Percentiles rank a stretch among this genome's conserved stretches.
Evolutionary conservation across 73 alveolate species (phyloP).

Genomic region (Durusdinium trenchii): DNA sequence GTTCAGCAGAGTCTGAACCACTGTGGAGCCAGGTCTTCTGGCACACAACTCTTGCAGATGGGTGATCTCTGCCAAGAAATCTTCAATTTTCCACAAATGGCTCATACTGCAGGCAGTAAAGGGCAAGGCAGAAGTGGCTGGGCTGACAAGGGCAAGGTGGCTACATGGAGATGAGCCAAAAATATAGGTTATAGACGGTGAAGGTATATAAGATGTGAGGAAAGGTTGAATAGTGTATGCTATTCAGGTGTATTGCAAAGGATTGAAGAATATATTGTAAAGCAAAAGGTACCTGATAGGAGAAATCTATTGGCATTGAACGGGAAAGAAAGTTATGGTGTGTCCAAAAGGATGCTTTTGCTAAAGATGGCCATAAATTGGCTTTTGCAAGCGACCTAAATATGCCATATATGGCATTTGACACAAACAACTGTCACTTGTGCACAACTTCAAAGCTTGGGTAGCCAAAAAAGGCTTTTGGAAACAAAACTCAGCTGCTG

Average conservation of each 20-base stretch:
- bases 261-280: too few species aligned
- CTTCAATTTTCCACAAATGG: conserved; percentile 4
- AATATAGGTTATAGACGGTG: too few species aligned
- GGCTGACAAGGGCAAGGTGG: conserved; percentile 20
- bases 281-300: too few species aligned
- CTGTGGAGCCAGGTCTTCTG: not conserved
- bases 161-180: not conserved
- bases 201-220: not conserved
- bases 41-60: not conserved
- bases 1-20: not conserved
- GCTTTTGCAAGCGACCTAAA: not conserved
- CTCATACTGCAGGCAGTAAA: not conserved
- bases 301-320: not conserved
- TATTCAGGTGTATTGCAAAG: not conserved
- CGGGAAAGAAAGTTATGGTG: not conserved
- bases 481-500: not conserved
- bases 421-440: not conserved
- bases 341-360: conserved; percentile 11
- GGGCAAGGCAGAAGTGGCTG: too few species aligned
- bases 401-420: not conserved
- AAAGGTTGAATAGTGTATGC: not conserved
- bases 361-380: not conserved
- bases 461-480: not conserved
- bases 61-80: not conserved
- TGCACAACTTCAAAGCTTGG: not conserved